Percentiles rank a stretch among this genome's conserved stretches.
Conservation (phyloP, 108 stramenopile genomes). For the Schizochytrium sp. region DNA sequence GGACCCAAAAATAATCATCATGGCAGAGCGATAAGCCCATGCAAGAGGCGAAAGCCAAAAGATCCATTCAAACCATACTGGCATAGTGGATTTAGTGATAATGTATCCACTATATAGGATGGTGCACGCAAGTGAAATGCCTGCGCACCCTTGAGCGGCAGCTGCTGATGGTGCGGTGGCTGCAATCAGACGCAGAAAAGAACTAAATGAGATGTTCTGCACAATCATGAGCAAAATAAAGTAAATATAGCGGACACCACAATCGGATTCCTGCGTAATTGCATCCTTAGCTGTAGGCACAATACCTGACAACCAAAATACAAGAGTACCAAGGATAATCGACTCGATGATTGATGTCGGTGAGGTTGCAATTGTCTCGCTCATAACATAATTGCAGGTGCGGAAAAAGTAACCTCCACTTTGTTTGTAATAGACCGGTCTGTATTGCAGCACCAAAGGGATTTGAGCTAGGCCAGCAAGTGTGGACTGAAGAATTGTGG, state of each 20-base stretch:
- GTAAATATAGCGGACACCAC: background rate
- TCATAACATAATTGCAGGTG: conserved; percentile 59
- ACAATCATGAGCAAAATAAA: background rate
- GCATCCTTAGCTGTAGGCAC: conserved; percentile 20
- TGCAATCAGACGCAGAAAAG: conserved; percentile 63
- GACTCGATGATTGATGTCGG: conserved; percentile 70
- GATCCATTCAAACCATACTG: background rate
- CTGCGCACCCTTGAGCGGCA: background rate
- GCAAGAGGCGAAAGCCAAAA: conserved; percentile 33
- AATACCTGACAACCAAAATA: conserved; percentile 74
- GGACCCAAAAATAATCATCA: conserved; percentile 21
- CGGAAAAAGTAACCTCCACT: conserved; percentile 79
- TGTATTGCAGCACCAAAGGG: background rate
- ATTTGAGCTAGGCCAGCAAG: conserved; percentile 9
- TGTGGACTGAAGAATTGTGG: background rate
- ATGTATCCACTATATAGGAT: conserved; percentile 24
- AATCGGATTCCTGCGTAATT: background rate
- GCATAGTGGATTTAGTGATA: background rate
- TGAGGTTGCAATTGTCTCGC: too few species aligned
- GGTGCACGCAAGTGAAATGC: background rate
- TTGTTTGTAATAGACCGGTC: conserved; percentile 37
- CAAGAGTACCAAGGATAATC: conserved; percentile 73
- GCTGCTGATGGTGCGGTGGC: conserved; percentile 63
- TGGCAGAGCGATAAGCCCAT: background rate
- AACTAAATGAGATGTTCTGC: conserved; percentile 32